Base-by-base conservation (phyloP, 192 early-diverging fungal genomes). In the Pilaira anomala region DNA sequence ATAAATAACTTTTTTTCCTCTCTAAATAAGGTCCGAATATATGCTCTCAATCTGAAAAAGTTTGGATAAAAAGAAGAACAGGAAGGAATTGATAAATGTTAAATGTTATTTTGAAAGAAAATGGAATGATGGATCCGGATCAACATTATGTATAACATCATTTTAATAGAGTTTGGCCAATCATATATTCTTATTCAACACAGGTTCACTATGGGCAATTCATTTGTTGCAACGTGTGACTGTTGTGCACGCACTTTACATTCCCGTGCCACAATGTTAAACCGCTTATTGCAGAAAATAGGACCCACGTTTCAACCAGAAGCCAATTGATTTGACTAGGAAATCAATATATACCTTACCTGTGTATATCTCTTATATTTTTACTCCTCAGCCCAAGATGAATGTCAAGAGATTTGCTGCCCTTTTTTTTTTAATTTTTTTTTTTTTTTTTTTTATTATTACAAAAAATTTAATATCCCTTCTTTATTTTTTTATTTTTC, bases 291-390 rank as follows among this genome's bases (percentile, higher is more conserved):
- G 30, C 60, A 49, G 29, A 21, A 50, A 6, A 39, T 25, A 16
- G 24, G 33, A 24, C 19, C 60, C 60, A 62, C 60, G 60, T 62
- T 62, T 62, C 46, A 22, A n/a, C 36, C 26, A 49, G 21, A 49
- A 62, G 60, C 3, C 46, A 62, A 21, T 62, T 62, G 60, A 62
- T 62, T 62, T 62, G 60, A 62, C 46, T 62, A 39, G 24, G 36
- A 9, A 48, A 42, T 62, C 44, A 46, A 18, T 46, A 46, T 46
- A 46, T 14, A 19, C 44, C 16, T 19, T 46, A 46, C 13, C 51
- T 30, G 29, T 53, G 14, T 16, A n/a, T 29, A 12, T 51, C 14
- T 51, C 14, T 30, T 16, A n/a, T 53, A 16, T 51, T 26, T 50
- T 26, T 39, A 24, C 45, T 46, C 60, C 46, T 48, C 46, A 62